Evolutionary conservation across 352 stramenopile species (phyloP).

Genomic region (Phytophthora colocasiae): DNA sequence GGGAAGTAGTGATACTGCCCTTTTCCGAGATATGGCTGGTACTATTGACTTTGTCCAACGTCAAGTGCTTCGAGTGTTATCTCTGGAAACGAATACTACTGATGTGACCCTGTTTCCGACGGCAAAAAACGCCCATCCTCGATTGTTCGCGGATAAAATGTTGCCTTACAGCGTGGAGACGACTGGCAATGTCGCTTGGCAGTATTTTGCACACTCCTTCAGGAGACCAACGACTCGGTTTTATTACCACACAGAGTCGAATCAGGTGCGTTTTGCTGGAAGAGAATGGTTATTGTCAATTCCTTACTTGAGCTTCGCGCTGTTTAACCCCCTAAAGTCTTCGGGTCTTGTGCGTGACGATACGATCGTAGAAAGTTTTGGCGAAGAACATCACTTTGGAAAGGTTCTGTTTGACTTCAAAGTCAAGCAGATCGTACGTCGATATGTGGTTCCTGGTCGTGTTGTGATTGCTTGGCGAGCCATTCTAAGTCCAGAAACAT

Average conservation of each 20-base stretch:
- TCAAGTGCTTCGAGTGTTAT: slow-evolving; percentile 41
- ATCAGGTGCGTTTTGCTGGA: slow-evolving; percentile 5
- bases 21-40: slow-evolving; percentile 30
- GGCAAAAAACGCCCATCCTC: slow-evolving; percentile 18
- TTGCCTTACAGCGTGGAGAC: slow-evolving; percentile 41
- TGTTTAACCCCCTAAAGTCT: background rate
- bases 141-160: slow-evolving; percentile 43
- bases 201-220: slow-evolving; percentile 38
- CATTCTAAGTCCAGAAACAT: slow-evolving; percentile 51
- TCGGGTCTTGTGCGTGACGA: slow-evolving; percentile 35
- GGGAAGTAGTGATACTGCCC: slow-evolving; percentile 17
- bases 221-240: slow-evolving; percentile 35
- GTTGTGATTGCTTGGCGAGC: slow-evolving; percentile 52
- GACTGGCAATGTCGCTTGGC: slow-evolving; percentile 40
- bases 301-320: no score
- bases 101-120: slow-evolving; percentile 4
- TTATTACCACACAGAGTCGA: slow-evolving; percentile 33
- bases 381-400: slow-evolving; percentile 48
- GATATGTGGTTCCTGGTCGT: slow-evolving; percentile 41
- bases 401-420: slow-evolving; percentile 47
- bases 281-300: background rate
- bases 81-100: background rate
- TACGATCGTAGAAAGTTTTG: slow-evolving; percentile 64
- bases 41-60: slow-evolving; percentile 39
- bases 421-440: slow-evolving; percentile 51